These are phyloP conservation scores for Scheffersomyces illinoinensis DNA, from an alignment of 1,139 yeast species.

Conservation along the genomic window DNA sequence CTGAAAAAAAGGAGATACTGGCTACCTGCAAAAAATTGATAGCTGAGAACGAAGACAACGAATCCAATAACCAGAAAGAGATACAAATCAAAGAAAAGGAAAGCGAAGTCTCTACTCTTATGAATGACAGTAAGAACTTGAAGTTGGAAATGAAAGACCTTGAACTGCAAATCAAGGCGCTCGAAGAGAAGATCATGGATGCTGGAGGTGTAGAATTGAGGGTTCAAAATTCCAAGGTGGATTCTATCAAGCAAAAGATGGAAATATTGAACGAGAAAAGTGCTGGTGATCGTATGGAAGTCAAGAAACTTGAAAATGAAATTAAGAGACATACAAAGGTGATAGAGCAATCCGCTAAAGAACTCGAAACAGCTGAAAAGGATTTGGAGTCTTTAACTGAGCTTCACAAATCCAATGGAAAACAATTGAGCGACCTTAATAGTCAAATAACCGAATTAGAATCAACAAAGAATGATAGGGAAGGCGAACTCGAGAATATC, in stretches of 20 bases:
- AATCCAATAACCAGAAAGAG: slow-evolving; percentile 25
- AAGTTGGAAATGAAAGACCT: slow-evolving; percentile 57
- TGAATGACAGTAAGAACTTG: slow-evolving; percentile 42
- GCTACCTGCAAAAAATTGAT: slow-evolving; percentile 35
- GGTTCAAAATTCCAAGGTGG: slow-evolving; percentile 80
- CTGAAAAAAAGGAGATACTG: slow-evolving; percentile 47
- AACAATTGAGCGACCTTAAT: slow-evolving; percentile 35
- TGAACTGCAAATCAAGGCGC: slow-evolving; percentile 55
- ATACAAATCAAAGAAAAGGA: slow-evolving; percentile 42
- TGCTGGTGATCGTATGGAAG: slow-evolving; percentile 60
- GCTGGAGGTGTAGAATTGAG: slow-evolving; percentile 90
- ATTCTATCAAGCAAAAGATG: slow-evolving; percentile 67
- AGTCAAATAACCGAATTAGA: slow-evolving; percentile 24
- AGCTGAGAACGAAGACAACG: slow-evolving; percentile 34
- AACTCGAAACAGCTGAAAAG: slow-evolving; percentile 27
- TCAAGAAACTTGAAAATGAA: slow-evolving; percentile 69
- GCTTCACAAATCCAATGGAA: slow-evolving; percentile 34
- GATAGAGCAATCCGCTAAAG: slow-evolving; percentile 44
- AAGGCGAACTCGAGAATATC: slow-evolving; percentile 35
- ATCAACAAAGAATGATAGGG: slow-evolving; percentile 31
- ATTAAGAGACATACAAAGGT: slow-evolving; percentile 53
- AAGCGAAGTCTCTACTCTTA: slow-evolving; percentile 31
- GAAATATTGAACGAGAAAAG: slow-evolving; percentile 61
- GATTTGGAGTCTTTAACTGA: slow-evolving; percentile 30
- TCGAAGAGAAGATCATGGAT: slow-evolving; percentile 81